phyloP scores from a whole-genome alignment of 31 red algal genomes.

The Porphyra umbilicalis region DNA sequence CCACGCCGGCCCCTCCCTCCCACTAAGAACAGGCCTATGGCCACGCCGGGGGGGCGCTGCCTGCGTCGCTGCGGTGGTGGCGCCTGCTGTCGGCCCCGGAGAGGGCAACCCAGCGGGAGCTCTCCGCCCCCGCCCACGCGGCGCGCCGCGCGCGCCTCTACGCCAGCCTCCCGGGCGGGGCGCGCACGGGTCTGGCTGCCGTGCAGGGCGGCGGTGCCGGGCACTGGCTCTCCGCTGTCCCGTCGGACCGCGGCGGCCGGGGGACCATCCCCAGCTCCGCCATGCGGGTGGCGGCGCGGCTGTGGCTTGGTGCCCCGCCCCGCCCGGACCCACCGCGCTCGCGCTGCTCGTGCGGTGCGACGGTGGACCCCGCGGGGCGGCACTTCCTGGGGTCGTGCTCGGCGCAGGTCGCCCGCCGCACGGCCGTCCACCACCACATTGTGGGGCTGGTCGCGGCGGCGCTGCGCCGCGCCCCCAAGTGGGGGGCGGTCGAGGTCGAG shows the following conservation, averaged over 20 bases:
- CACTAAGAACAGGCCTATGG: no score
- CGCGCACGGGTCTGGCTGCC: not conserved
- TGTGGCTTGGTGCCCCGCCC: not conserved
- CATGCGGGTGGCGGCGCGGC: not conserved
- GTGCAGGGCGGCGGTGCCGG: not conserved
- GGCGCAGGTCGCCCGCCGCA: not conserved
- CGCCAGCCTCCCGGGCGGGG: not conserved
- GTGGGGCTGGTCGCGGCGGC: not conserved
- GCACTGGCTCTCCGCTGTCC: not conserved
- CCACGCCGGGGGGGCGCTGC: no score
- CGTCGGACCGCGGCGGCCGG: no score
- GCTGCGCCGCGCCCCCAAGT: not conserved
- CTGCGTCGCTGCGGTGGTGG: not conserved
- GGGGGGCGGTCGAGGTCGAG: not conserved
- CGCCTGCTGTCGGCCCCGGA: not conserved
- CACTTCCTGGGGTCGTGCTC: not conserved
- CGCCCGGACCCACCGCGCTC: no score
- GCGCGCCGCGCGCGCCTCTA: not conserved
- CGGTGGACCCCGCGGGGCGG: not conserved
- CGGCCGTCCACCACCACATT: not conserved
- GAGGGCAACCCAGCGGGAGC: not conserved
- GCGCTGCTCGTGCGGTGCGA: not conserved
- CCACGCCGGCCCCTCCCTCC: no score
- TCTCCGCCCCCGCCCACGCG: not conserved
- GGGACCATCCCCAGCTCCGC: not conserved